These are phyloP conservation scores for Polytolypa hystricis DNA, from an alignment of 2,329 filamentous ascomycete genomes.

Conservation along the genomic window DNA sequence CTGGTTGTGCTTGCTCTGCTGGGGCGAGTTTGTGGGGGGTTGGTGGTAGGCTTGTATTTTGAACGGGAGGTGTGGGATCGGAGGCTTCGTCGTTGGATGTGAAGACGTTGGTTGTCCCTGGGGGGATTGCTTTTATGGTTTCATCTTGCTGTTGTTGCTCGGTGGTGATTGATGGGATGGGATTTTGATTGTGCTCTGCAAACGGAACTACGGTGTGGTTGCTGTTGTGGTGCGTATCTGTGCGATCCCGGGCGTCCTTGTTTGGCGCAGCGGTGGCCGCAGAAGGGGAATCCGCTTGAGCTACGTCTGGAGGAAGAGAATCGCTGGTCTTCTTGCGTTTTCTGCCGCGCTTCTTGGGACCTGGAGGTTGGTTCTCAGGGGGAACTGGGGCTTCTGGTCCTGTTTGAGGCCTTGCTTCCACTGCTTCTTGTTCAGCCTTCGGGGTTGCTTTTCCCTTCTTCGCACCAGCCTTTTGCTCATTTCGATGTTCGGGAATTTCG, in stretches of 20 bases:
- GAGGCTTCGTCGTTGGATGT: slow-evolving; percentile 3
- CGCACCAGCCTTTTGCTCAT: slow-evolving; percentile 2
- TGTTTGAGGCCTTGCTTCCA: too few species aligned
- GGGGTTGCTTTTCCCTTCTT: slow-evolving; percentile 3
- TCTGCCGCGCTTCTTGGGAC: slow-evolving; percentile 33
- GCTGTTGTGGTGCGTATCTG: slow-evolving; percentile 4
- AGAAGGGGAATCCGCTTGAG: neutral
- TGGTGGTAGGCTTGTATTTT: neutral
- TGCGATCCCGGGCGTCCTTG: neutral
- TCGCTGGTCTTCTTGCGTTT: slow-evolving; percentile 29
- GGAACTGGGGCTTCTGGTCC: neutral
- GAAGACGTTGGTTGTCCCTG: neutral
- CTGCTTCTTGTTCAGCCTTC: too few species aligned
- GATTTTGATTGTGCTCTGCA: neutral
- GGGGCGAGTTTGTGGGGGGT: neutral
- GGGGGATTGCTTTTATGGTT: neutral
- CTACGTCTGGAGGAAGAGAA: slow-evolving; percentile 3
- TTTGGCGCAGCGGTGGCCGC: neutral
- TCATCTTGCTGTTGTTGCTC: neutral
- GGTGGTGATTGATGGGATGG: neutral
- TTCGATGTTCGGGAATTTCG: slow-evolving; percentile 8
- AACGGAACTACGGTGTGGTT: too few species aligned
- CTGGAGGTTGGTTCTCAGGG: slow-evolving; percentile 6
- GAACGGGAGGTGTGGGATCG: neutral
- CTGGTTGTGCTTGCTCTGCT: neutral